Percentiles rank a stretch among this genome's conserved stretches.
phyloP scores from a whole-genome alignment of 176 grass and related monocot species.

The Aegilops umbellulata region DNA sequence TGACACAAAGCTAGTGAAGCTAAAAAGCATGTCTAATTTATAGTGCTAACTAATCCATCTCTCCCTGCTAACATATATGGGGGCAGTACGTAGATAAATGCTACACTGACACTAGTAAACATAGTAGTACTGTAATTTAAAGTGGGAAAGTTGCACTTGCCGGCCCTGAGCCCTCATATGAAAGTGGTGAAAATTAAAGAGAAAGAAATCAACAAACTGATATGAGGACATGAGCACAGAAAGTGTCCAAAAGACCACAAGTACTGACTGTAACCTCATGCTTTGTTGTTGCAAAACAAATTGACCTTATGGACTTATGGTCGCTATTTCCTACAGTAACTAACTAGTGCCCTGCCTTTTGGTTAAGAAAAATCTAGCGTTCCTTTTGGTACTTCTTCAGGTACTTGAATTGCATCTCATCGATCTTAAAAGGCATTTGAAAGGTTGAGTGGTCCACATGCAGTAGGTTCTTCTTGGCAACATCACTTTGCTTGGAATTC shows the following conservation, averaged over 20 bases:
- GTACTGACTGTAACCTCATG: not conserved
- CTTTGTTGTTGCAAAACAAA: not conserved
- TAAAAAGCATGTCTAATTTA: not conserved
- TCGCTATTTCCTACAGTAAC: not conserved
- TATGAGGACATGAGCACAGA: not conserved
- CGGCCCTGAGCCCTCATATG: slow-evolving; percentile 9
- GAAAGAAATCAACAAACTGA: no score
- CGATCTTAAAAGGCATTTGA: not conserved
- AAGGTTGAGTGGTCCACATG: not conserved
- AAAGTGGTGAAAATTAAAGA: slow-evolving; percentile 2
- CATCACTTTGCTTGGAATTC: not conserved
- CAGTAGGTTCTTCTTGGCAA: not conserved
- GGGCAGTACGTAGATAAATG: no score
- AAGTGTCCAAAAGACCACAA: not conserved
- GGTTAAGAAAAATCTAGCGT: not conserved
- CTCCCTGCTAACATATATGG: not conserved
- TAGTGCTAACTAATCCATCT: not conserved
- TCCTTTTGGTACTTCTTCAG: not conserved
- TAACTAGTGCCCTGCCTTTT: not conserved
- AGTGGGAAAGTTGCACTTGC: not conserved
- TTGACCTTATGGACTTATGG: not conserved
- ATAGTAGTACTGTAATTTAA: not conserved
- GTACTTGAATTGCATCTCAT: not conserved
- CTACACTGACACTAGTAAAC: no score
- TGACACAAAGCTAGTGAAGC: not conserved